Evolutionary conservation across 2,329 filamentous ascomycete species (phyloP).

Genomic region (Trichocomaceae sp.): DNA sequence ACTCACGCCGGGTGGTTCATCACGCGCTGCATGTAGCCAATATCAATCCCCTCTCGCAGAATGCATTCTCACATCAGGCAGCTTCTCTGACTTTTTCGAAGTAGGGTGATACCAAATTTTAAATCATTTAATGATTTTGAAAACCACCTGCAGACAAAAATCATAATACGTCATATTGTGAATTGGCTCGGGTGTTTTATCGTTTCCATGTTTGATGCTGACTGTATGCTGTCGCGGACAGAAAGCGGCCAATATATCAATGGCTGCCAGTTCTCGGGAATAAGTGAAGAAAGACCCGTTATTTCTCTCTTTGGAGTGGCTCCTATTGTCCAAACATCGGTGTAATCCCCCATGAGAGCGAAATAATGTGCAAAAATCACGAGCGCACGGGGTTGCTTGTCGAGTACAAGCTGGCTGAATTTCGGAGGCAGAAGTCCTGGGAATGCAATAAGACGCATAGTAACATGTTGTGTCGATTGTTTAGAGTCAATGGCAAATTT

Average conservation of each 20-base stretch:
- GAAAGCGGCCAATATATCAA: conserved; percentile 19
- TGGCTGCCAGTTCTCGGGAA: conserved; percentile 21
- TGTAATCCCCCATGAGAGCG: conserved; percentile 16
- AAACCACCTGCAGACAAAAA: neutral
- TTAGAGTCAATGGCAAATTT: neutral
- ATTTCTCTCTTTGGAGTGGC: conserved; percentile 20
- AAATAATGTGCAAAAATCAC: conserved; percentile 30
- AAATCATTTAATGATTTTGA: neutral
- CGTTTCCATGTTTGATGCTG: neutral
- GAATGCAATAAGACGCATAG: conserved; percentile 22
- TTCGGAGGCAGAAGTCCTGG: conserved; percentile 24
- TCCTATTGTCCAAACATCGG: conserved; percentile 20
- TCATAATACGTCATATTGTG: neutral
- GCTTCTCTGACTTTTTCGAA: no score
- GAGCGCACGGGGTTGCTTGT: conserved; percentile 27
- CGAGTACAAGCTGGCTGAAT: conserved; percentile 26
- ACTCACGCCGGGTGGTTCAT: neutral
- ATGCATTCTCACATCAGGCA: no score
- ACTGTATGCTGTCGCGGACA: neutral
- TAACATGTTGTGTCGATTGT: neutral
- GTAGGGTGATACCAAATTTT: neutral
- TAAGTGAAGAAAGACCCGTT: conserved; percentile 18
- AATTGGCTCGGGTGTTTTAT: neutral
- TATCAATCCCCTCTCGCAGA: no score
- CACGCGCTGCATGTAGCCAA: no score